Percentiles rank a stretch among this genome's conserved stretches.
phyloP scores from a whole-genome alignment of 208 protist species.

The Trypanosomatidae sp. region DNA sequence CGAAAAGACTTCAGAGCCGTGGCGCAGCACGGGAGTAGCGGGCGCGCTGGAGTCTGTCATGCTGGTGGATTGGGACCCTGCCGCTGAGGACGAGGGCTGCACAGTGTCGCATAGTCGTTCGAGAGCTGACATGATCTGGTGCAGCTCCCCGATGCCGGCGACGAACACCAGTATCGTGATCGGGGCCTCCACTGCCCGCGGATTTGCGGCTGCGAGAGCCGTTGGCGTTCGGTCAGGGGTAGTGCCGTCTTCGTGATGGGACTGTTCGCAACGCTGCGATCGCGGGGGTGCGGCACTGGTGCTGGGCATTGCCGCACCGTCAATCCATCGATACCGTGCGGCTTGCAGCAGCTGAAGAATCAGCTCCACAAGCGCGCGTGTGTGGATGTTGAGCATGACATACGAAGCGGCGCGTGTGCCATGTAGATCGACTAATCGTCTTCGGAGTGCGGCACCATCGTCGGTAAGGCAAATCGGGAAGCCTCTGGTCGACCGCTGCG shows the following conservation, averaged over 20 bases:
- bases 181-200: slow-evolving; percentile 17
- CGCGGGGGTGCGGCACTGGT: not conserved
- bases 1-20: slow-evolving; percentile 54
- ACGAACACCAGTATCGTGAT: slow-evolving; percentile 72
- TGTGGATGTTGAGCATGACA: slow-evolving; percentile 24
- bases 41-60: not conserved
- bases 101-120: slow-evolving; percentile 42
- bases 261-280: not conserved
- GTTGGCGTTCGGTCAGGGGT: too few relatives aligned
- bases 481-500: not conserved
- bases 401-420: slow-evolving; percentile 13
- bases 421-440: slow-evolving; percentile 21
- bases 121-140: slow-evolving; percentile 50
- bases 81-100: not conserved
- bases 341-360: slow-evolving; percentile 57
- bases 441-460: slow-evolving; percentile 30
- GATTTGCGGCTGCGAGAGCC: not conserved
- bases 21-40: slow-evolving; percentile 34
- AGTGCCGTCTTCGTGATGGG: not conserved
- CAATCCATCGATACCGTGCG: slow-evolving; percentile 28
- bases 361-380: slow-evolving; percentile 39
- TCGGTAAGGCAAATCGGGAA: slow-evolving; percentile 26
- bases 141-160: slow-evolving; percentile 73
- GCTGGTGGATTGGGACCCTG: not conserved
- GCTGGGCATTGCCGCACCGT: not conserved